A percentile compares a stretch with the other conserved stretches of the same genome.
These are phyloP conservation scores for Lasiodiplodia citricola DNA, from an alignment of 2,329 filamentous ascomycete genomes.

Conservation along the genomic window DNA sequence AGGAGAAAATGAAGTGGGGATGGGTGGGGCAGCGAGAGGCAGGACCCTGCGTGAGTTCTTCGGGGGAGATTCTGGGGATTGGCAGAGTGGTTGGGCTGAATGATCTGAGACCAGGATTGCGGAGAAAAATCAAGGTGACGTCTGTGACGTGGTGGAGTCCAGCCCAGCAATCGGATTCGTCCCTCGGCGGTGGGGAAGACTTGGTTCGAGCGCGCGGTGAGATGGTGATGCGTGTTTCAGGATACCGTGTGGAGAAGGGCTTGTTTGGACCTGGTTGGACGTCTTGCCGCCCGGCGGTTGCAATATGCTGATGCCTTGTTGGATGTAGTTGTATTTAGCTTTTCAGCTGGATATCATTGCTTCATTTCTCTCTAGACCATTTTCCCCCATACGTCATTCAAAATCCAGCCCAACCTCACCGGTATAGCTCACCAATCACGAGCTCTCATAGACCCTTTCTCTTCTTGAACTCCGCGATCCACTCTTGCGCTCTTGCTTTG, in stretches of 20 bases:
- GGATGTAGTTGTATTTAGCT: background rate
- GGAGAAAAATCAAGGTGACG: background rate
- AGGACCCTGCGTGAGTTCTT: slow-evolving; percentile 6
- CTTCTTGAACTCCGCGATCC: slow-evolving; percentile 84
- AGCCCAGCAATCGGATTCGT: slow-evolving; percentile 17
- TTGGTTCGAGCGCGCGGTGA: background rate
- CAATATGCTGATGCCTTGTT: background rate
- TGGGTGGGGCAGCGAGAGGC: background rate
- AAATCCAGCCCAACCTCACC: background rate
- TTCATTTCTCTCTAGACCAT: too few species aligned
- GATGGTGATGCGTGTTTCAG: slow-evolving; percentile 20
- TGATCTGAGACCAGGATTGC: slow-evolving; percentile 15
- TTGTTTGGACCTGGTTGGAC: background rate
- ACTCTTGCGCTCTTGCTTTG: slow-evolving; percentile 68
- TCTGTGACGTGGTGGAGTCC: slow-evolving; percentile 18
- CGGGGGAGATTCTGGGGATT: background rate
- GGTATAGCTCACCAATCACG: background rate
- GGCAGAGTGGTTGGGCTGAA: background rate
- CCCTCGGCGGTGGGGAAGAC: background rate
- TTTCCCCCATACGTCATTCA: background rate
- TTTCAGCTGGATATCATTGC: background rate
- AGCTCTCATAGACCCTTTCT: slow-evolving; percentile 56
- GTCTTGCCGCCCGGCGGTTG: slow-evolving; percentile 5
- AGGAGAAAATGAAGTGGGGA: background rate
- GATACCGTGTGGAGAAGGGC: background rate